Base-by-base conservation (phyloP, 73 alveolate species). In the Tetrahymena malaccensis region DNA sequence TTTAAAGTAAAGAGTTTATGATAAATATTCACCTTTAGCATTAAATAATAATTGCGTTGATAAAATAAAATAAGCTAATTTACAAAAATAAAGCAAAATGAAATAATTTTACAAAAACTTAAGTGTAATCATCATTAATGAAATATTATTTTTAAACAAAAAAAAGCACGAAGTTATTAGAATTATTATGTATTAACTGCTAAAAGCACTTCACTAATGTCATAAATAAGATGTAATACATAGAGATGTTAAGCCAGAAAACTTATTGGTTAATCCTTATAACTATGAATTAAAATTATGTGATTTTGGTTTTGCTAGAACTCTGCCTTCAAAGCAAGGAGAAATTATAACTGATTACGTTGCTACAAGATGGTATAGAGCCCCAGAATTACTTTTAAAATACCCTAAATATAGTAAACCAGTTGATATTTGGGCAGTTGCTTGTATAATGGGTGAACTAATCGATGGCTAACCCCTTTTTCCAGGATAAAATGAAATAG, bases 391-490 rank as follows among this genome's bases (percentile, higher is more conserved):
- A 38, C 84, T 95, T 16, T 55, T 95, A 35, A 85, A 94, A 34
- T 85, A 95, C 55, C 89, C 89, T 21, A 93, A 96, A 17, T 98
- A 98, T 93, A 97, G 98, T 22, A 98, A 97, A 55, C 98, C 96
- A 85, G 99, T 98, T 3, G 99, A 98, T 96, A 96, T 97, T 31
- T 98, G 99, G 99, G 99, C 99, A 12, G 97, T 97, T 43, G 99
- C 99, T 21, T 98, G 99, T 94, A 98, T 98, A 50, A 98, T 98
- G 99, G 99, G 99, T n/a, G 99, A 98, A 95, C 85, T 98, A 85
- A 98, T 97, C 10, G 99, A 98, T 98, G 99, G 99, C 1, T 97
- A 98, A 94, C 99, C 99, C 19, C 97, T 98, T 93, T 98, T 98
- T 96, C 99, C 99, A 84, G 99, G 99, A 40, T 99, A 98, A 40